Conservation (phyloP, 192 early-diverging fungal genomes). For the Rhizoclosmatium sp. region DNA sequence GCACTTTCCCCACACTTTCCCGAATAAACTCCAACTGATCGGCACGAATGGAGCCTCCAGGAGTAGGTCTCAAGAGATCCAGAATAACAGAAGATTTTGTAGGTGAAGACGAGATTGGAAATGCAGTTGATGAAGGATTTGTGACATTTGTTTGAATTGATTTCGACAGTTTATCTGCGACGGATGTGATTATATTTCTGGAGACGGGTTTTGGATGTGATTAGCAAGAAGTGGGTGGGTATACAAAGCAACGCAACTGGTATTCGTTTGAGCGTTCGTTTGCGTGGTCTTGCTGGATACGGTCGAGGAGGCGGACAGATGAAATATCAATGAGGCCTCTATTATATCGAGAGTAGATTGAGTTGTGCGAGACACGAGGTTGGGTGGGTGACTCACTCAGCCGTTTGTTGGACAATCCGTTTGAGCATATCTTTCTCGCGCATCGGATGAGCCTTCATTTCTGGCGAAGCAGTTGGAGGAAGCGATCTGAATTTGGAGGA, state of each 20-base stretch:
- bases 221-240: background rate
- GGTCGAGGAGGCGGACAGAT: constrained; percentile 49
- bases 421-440: constrained; percentile 48
- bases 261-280: constrained; percentile 49
- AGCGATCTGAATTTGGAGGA: too few relatives aligned
- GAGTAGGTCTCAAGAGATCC: background rate
- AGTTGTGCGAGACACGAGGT: background rate
- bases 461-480: background rate
- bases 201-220: background rate
- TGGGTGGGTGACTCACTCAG: constrained; percentile 39
- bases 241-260: constrained; percentile 4
- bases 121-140: background rate
- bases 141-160: background rate
- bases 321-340: constrained; percentile 55
- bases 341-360: background rate
- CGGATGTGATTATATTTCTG: constrained; percentile 13
- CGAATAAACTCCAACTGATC: constrained; percentile 9
- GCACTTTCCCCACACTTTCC: background rate
- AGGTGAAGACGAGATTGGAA: background rate
- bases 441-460: constrained; percentile 8
- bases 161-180: background rate
- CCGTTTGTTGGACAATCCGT: constrained; percentile 50
- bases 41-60: background rate
- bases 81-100: background rate
- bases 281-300: constrained; percentile 51